Evolutionary conservation across 768 basidiomycete genomes (phyloP), one percentile per base, ranked within the genome.

Genomic region (Fomitopsis serialis): DNA sequence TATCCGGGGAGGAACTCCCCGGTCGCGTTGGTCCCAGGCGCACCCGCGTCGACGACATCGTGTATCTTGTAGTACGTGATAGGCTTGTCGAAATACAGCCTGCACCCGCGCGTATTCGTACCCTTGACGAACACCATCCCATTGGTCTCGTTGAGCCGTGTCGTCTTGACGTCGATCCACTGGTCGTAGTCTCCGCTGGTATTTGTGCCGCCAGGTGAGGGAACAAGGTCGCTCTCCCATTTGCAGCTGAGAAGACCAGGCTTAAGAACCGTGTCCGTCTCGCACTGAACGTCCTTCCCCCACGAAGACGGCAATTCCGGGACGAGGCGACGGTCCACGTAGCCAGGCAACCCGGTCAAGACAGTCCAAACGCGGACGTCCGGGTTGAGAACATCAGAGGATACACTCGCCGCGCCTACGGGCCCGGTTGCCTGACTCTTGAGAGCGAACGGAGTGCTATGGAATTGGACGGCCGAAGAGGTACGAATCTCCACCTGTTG

Each of bases 31-130:
- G 25, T 10, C 12, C 24, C 11, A 17, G 53, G 56, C 12, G 13
- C 34, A 32, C 48, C 60, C 7, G 65, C 70, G 17, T 61, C 62
- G 34, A 58, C 61, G 15, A 67, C 69, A 23, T 81, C 72, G n/a
- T 58, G 62, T 19, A 84, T 72, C 23, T 60, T 60, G 52, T 78
- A 78, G 50, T 62, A 64, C 40, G 64, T 68, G 42, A 85, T 70
- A 6, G 74, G 71, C 40, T 69, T 70, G 53, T 78, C 78, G 56
- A 90, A 82, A 49, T 80, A 74, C 22, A 91, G 58, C 47, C 78
- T 66, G 62, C 89, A 90, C 17, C 74, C 74, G 22, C 86, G 79
- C 11, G 86, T 85, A 63, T 87, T 84, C 42, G 64, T 67, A 11
- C 84, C 87, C 44, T 68, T 66, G 11, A 90, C 64, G 2, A 61